Conservation (phyloP, 139 green algal species). For the Chlorella vulgaris region DNA sequence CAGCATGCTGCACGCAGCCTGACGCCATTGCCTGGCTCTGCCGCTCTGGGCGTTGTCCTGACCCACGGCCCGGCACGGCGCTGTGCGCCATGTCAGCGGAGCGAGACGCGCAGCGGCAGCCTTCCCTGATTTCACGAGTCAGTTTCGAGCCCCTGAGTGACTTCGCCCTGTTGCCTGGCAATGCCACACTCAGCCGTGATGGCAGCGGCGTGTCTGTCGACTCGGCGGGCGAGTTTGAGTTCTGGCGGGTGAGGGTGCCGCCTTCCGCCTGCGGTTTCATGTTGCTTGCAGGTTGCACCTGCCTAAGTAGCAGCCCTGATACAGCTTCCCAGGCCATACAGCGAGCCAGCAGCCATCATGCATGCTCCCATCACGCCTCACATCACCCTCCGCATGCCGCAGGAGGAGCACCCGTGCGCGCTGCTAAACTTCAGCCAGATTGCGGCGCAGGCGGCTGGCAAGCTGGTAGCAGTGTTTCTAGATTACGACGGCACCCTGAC, state of each 20-base stretch:
- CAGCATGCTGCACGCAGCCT: no score
- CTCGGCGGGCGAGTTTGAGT: neutral
- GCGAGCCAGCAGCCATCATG: no score
- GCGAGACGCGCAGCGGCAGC: neutral
- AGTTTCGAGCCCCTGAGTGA: constrained; percentile 28
- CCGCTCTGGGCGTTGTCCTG: neutral
- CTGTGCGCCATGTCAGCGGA: neutral
- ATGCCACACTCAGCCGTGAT: neutral
- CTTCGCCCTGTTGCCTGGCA: neutral
- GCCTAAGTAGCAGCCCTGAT: no score
- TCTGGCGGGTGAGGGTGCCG: constrained; percentile 24
- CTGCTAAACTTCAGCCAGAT: constrained; percentile 67
- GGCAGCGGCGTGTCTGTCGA: constrained; percentile 14
- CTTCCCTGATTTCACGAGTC: constrained; percentile 4
- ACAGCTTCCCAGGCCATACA: no score
- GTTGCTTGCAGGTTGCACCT: no score
- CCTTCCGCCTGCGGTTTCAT: no score
- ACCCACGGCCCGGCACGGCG: neutral
- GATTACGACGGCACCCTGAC: constrained; percentile 99
- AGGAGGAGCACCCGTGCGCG: constrained; percentile 72
- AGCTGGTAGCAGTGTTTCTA: constrained; percentile 91
- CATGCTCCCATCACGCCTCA: no score
- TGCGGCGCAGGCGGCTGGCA: constrained; percentile 53
- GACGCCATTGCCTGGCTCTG: no score
- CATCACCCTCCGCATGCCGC: no score